Evolutionary conservation across 306 rosid species (phyloP).

Genomic region (Abrus precatorius): DNA sequence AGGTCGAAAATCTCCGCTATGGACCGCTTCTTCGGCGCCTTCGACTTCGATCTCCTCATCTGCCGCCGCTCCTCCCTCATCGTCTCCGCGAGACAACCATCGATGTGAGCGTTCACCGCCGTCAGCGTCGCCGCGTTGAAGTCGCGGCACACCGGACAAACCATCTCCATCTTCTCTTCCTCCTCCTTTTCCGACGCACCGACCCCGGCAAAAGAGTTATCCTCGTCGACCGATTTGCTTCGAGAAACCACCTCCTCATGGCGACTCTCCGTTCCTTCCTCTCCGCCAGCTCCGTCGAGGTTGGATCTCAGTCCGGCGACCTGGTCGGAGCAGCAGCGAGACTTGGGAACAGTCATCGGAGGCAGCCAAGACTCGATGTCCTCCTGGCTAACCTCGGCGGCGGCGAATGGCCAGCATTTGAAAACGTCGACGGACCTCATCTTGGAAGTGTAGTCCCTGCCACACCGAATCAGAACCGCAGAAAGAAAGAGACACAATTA

Average conservation of each 20-base stretch:
- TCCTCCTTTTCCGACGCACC: background rate
- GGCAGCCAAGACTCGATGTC: conserved; percentile 59
- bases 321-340: conserved; percentile 61
- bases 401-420: conserved; percentile 74
- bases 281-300: background rate
- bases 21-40: conserved; percentile 64
- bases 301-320: conserved; percentile 52
- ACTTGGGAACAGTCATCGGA: conserved; percentile 64
- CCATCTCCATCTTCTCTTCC: conserved; percentile 52
- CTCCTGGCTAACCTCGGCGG: conserved; percentile 19
- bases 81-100: conserved; percentile 60
- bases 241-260: background rate
- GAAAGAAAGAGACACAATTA: conserved; percentile 22
- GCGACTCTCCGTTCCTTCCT: background rate
- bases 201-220: background rate
- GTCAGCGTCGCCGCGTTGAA: conserved; percentile 64
- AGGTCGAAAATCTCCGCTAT: conserved; percentile 74
- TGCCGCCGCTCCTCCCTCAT: conserved; percentile 50
- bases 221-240: background rate
- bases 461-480: conserved; percentile 33
- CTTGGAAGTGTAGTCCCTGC: conserved; percentile 73
- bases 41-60: conserved; percentile 53
- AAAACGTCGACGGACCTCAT: conserved; percentile 68
- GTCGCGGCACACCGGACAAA: conserved; percentile 70
- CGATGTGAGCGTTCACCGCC: conserved; percentile 67